Evolutionary conservation across 148 eudicot species (phyloP), one percentile per base, ranked within the genome.

Genomic region (Rheum nobile): DNA sequence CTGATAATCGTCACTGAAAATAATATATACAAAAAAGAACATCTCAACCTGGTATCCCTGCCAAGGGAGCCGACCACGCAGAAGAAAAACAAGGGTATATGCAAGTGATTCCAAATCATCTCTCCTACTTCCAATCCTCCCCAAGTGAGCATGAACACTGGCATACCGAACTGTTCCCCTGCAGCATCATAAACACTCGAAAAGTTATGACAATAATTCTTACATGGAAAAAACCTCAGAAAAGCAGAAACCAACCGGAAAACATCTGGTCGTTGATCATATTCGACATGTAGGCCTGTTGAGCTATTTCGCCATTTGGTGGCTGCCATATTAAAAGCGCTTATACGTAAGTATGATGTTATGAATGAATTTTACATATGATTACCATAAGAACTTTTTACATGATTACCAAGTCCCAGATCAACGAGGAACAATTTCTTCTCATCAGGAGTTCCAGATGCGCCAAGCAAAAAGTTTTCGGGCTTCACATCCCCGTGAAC

Each of bases 401-500:
- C n/a, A 41, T 28, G 59, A 50, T 73, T 81, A 89, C 98, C 97
- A 72, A 94, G 81, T 35, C 98, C 98, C 74, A 94, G 96, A 74
- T 94, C 98, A 72, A 94, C 98, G 34, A 94, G 91, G 74, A 94
- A 94, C 57, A 94, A 77, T 68, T 84, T 94, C 67, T 89, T 94
- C 81, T 87, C 98, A 71, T 94, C 90, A 52, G 87, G 79, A 48
- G 97, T 91, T 68, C 91, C 95, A 38, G 96, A 87, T 3, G 92
- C 80, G 10, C 98, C 98, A 84, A 94, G 98, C 84, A 94, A 73
- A 86, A 94, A 91, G 78, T 94, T 94, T 72, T 94, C 97, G 12
- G 98, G 98, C 77, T 94, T 94, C 37, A 94, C 91, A 82, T 94
- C 98, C 24, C 98, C 98, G 79, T 94, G 98, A 74, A 94, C 97